phyloP scores from a whole-genome alignment of 495 filamentous ascomycete genomes.

The Aspergillus coremiiformis region DNA sequence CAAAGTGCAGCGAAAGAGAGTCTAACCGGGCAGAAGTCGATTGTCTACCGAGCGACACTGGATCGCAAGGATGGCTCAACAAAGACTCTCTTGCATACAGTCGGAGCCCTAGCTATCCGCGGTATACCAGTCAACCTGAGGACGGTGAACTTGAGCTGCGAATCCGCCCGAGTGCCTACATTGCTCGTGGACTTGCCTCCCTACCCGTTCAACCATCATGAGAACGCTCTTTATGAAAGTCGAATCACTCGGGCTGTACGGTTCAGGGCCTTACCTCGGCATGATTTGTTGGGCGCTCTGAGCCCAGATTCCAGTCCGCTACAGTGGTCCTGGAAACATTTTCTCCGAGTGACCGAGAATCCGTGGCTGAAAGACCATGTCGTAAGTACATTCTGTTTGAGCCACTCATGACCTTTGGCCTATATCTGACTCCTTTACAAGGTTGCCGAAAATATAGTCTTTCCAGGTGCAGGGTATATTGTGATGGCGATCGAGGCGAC shows the following conservation, averaged over 20 bases:
- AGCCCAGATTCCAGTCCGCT: background rate
- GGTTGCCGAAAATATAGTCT: background rate
- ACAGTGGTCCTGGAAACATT: background rate
- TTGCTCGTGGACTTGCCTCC: background rate
- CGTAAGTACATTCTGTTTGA: too few relatives aligned
- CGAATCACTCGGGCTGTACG: background rate
- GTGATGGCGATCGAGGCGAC: background rate
- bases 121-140: background rate
- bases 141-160: background rate
- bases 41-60: background rate
- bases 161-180: background rate
- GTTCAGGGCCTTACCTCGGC: background rate
- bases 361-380: slow-evolving; percentile 1
- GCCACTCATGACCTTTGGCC: too few relatives aligned
- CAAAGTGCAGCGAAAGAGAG: background rate
- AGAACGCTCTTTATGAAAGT: background rate
- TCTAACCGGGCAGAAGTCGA: background rate
- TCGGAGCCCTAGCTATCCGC: background rate
- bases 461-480: background rate
- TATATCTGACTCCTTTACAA: too few relatives aligned
- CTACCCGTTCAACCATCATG: background rate
- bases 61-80: background rate
- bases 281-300: background rate
- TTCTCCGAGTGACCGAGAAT: background rate
- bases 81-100: background rate